Evolutionary conservation across 2,329 filamentous ascomycete genomes (phyloP).

Genomic region (Hypoxylon sp.): DNA sequence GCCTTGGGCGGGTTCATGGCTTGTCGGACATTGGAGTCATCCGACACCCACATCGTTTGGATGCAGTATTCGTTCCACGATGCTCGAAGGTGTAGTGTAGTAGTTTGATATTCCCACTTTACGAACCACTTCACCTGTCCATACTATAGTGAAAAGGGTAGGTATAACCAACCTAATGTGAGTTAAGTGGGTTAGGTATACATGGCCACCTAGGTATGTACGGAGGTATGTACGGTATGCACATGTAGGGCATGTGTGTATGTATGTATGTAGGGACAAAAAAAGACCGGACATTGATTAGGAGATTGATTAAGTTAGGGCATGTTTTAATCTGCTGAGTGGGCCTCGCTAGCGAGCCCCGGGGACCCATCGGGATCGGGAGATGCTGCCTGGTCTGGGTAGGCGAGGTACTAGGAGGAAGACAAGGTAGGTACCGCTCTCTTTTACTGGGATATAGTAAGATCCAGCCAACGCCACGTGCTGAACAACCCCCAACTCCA

Average conservation of each 20-base stretch:
- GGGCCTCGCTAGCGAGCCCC: constrained; percentile 10
- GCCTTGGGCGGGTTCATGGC: constrained; percentile 22
- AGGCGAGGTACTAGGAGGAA: neutral
- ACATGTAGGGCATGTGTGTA: constrained; percentile 7
- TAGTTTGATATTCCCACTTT: constrained; percentile 1
- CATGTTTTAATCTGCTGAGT: constrained; percentile 18
- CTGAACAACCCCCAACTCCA: constrained; percentile 29
- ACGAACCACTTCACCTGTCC: neutral
- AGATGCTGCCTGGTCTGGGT: constrained; percentile 22
- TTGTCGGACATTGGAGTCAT: constrained; percentile 11
- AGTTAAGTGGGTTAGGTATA: constrained; percentile 2
- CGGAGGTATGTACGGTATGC: neutral
- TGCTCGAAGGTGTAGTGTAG: constrained; percentile 18
- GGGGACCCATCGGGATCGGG: constrained; percentile 21
- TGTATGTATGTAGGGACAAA: constrained; percentile 4
- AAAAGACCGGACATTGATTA: constrained; percentile 15
- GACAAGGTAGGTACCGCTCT: neutral
- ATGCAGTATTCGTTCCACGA: constrained; percentile 11
- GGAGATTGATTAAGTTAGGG: constrained; percentile 23
- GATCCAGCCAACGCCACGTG: constrained; percentile 40
- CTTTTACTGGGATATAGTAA: constrained; percentile 35
- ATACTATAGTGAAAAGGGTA: neutral
- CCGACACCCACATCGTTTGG: neutral
- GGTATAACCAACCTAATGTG: neutral
- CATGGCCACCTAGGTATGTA: neutral